Conservation (phyloP, 2,329 filamentous ascomycete species). For the Cladobotryum mycophilum region DNA sequence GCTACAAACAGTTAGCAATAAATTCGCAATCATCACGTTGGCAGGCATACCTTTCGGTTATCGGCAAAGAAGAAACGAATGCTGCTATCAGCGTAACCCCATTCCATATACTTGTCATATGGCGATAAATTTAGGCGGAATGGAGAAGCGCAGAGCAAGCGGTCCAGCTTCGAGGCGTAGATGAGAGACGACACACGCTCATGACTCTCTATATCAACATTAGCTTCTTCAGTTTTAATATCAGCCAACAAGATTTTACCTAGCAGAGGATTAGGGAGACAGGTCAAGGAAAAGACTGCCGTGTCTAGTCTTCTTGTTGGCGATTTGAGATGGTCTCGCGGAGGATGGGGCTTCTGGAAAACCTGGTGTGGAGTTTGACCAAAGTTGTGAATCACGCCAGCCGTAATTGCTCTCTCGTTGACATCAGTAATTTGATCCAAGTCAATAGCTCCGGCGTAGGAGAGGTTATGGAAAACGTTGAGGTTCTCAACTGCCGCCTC, state of each 20-base stretch:
- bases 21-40: neutral
- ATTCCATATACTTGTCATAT: slow-evolving; percentile 89
- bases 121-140: slow-evolving; percentile 85
- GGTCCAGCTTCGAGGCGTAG: slow-evolving; percentile 73
- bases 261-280: slow-evolving; percentile 71
- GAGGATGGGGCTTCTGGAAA: slow-evolving; percentile 73
- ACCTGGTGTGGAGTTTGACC: slow-evolving; percentile 96
- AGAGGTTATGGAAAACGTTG: slow-evolving; percentile 94
- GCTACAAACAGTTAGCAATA: slow-evolving; percentile 30
- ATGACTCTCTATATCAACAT: slow-evolving; percentile 46
- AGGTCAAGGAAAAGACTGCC: slow-evolving; percentile 66
- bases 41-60: slow-evolving; percentile 56
- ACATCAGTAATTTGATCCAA: slow-evolving; percentile 86
- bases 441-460: slow-evolving; percentile 89
- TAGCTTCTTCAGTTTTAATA: neutral
- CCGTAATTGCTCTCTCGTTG: slow-evolving; percentile 79
- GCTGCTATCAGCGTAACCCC: slow-evolving; percentile 91
- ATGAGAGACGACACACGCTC: slow-evolving; percentile 76
- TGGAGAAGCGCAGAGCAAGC: slow-evolving; percentile 74
- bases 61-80: slow-evolving; percentile 86
- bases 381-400: slow-evolving; percentile 97
- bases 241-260: slow-evolving; percentile 34
- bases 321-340: slow-evolving; percentile 62
- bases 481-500: slow-evolving; percentile 85
- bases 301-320: slow-evolving; percentile 69